These are phyloP conservation scores for Talaromyces sp. DNA, from an alignment of 2,329 filamentous ascomycete species.

Conservation along the genomic window DNA sequence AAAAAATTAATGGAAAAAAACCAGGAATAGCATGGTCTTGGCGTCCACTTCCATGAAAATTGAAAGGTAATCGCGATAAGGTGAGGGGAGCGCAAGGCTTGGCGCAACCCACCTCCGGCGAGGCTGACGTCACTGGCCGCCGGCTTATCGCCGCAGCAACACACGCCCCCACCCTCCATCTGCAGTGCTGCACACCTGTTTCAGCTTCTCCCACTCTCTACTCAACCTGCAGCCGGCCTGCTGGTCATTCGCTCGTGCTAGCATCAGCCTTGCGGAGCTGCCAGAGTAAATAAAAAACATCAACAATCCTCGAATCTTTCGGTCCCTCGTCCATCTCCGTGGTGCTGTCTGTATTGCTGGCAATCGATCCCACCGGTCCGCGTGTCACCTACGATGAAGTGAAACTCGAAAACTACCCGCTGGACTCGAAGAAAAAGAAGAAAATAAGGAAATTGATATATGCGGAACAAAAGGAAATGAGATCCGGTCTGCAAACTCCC, in stretches of 20 bases:
- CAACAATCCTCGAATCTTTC: neutral
- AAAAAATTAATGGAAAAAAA: too few species aligned
- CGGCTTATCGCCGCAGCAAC: neutral
- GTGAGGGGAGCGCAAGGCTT: neutral
- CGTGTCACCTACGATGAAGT: neutral
- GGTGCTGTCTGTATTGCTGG: neutral
- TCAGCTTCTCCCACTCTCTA: neutral
- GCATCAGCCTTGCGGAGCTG: neutral
- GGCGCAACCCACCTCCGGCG: neutral
- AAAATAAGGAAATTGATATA: neutral
- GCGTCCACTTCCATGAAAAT: too few species aligned
- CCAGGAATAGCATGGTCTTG: too few species aligned
- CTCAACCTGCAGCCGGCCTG: neutral
- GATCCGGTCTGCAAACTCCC: slow-evolving; percentile 6
- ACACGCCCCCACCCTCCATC: neutral
- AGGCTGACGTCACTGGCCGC: neutral
- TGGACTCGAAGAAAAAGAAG: neutral
- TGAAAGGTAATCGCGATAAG: neutral
- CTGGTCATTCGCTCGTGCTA: neutral
- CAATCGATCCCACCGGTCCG: neutral
- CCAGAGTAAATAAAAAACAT: neutral
- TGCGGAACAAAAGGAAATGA: slow-evolving; percentile 3
- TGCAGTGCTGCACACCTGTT: neutral
- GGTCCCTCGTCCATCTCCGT: neutral
- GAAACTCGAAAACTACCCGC: neutral